phyloP scores from a whole-genome alignment of 176 grass and related monocot species.

The Ananas comosus region DNA sequence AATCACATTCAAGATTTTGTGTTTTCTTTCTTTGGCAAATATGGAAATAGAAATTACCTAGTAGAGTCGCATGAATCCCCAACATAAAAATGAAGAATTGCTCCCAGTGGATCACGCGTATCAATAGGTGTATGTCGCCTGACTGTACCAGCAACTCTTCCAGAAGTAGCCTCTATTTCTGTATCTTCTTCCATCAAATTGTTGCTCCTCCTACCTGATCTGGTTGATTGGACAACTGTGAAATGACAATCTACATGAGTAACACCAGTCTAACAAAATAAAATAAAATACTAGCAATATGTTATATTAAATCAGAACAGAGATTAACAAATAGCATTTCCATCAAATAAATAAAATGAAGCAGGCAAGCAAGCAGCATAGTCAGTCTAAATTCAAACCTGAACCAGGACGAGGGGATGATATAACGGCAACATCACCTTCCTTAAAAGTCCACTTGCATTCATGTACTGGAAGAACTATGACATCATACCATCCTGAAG shows the following conservation, averaged over 20 bases:
- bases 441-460: conserved; percentile 99
- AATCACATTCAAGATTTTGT: neutral
- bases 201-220: conserved; percentile 45
- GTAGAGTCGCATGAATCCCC: conserved; percentile 80
- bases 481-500: conserved; percentile 94
- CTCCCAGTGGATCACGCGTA: conserved; percentile 73
- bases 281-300: neutral
- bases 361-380: neutral
- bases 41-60: conserved; percentile 36
- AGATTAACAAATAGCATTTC: neutral
- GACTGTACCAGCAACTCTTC: conserved; percentile 76
- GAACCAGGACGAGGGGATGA: conserved; percentile 68
- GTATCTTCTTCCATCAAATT: conserved; percentile 43
- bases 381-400: conserved; percentile 28
- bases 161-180: conserved; percentile 41
- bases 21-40: neutral
- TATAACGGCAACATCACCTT: conserved; percentile 92
- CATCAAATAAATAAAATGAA: neutral
- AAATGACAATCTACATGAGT: conserved; percentile 1
- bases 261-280: neutral
- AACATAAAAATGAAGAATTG: conserved; percentile 88
- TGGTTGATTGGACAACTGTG: conserved; percentile 53
- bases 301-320: too few species aligned
- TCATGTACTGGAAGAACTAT: conserved; percentile 65
- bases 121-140: conserved; percentile 87